phyloP scores from a whole-genome alignment of 306 rosid species.

The Amphicarpaea edgeworthii region DNA sequence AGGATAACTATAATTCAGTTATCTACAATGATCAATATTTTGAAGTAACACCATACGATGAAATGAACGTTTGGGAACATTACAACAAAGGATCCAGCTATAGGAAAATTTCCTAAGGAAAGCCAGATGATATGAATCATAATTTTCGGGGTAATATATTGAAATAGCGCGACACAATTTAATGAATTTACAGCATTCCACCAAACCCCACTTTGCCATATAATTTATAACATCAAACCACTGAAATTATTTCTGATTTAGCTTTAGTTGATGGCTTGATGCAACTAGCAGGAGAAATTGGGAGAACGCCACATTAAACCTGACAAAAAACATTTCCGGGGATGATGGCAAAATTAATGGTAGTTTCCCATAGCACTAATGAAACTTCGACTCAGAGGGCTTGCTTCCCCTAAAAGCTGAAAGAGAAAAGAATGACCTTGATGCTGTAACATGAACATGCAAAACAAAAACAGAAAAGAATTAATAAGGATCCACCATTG shows the following conservation, averaged over 20 bases:
- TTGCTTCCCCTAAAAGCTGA: constrained; percentile 93
- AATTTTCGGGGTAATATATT: constrained; percentile 21
- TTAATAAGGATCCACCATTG: neutral
- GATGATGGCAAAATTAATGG: constrained; percentile 35
- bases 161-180: constrained; percentile 40
- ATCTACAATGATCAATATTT: constrained; percentile 45
- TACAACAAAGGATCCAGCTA: constrained; percentile 39
- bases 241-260: constrained; percentile 33
- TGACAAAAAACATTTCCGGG: constrained; percentile 27
- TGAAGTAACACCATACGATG: constrained; percentile 21
- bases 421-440: constrained; percentile 98
- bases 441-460: constrained; percentile 64
- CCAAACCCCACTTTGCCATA: constrained; percentile 33
- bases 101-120: constrained; percentile 24
- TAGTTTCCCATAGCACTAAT: constrained; percentile 43
- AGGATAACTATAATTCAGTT: neutral
- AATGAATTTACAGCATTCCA: constrained; percentile 52
- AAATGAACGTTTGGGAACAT: constrained; percentile 33
- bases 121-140: constrained; percentile 36
- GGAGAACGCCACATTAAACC: constrained; percentile 37
- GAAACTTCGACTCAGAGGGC: constrained; percentile 60
- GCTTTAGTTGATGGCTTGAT: constrained; percentile 41
- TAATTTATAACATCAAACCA: constrained; percentile 26
- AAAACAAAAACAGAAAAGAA: constrained; percentile 23
- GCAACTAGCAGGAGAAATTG: constrained; percentile 37